Conservation (phyloP, 176 grass and related monocot species). For the Oryza rufipogon region DNA sequence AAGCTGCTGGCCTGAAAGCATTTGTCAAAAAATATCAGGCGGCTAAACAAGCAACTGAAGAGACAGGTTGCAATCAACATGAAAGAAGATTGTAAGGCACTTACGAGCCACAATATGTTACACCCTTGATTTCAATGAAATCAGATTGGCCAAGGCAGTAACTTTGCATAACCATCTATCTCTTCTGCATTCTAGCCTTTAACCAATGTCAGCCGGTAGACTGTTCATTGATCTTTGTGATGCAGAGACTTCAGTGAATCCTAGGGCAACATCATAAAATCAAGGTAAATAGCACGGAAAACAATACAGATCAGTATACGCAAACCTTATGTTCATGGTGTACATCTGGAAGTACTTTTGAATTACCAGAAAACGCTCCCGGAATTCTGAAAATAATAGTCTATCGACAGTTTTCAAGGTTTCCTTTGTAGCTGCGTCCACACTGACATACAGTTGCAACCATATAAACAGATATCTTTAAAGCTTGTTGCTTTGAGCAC, state of each 20-base stretch:
- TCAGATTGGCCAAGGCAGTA: slow-evolving; percentile 85
- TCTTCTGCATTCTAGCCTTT: slow-evolving; percentile 98
- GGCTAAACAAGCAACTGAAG: background rate
- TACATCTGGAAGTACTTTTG: slow-evolving; percentile 25
- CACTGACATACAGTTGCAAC: slow-evolving; percentile 91
- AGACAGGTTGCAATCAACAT: background rate
- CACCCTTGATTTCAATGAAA: slow-evolving; percentile 98
- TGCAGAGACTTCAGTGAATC: slow-evolving; percentile 85
- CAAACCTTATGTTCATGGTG: slow-evolving; percentile 11
- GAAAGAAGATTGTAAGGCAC: slow-evolving; percentile 28
- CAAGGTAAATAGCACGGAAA: slow-evolving; percentile 13
- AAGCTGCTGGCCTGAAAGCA: slow-evolving; percentile 73
- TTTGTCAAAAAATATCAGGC: slow-evolving; percentile 21
- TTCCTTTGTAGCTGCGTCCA: slow-evolving; percentile 93
- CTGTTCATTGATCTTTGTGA: slow-evolving; percentile 87
- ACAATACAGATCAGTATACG: slow-evolving; percentile 43
- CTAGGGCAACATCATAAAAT: slow-evolving; percentile 27
- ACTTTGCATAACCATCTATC: slow-evolving; percentile 85
- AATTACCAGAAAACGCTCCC: slow-evolving; percentile 93
- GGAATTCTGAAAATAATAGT: slow-evolving; percentile 91
- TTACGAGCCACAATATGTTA: slow-evolving; percentile 97
- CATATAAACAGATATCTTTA: slow-evolving; percentile 31
- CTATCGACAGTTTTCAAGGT: slow-evolving; percentile 96
- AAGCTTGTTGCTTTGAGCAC: slow-evolving; percentile 14
- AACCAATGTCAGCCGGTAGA: slow-evolving; percentile 91